Evolutionary conservation across 495 filamentous ascomycete genomes (phyloP), one percentile per base, ranked within the genome.

Genomic region (Letharia columbiana): DNA sequence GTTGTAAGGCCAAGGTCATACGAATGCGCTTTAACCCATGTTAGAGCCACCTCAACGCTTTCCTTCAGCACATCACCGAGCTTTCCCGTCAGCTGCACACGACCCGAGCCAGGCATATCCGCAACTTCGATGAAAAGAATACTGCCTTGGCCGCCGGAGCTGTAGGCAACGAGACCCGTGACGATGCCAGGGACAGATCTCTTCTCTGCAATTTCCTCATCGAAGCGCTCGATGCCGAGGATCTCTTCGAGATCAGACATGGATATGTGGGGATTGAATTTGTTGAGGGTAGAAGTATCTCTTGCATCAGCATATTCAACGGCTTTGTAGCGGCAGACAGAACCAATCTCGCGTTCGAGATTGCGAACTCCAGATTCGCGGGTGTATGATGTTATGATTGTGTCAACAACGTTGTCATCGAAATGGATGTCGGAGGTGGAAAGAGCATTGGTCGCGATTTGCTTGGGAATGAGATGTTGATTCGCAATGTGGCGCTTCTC

Each of bases 91-190:
- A 98, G 85, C 77, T 97, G 93, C 58, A 99, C 89, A 58, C 89
- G 87, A 42, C 94, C 94, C 62, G 82, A 89, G 41, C 94, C 94
- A 17, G 94, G 94, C 93, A 98, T 97, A 73, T 96, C 91, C 41
- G 92, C 91, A 39, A 96, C 89, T 77, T 99, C 94, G 72, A 99
- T 98, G 80, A 99, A 99, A 60, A 99, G 80, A 72, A 99, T 99
- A 72, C 90, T 92, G 56, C 94, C 94, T 76, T 96, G 91, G 54
- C 91, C 91, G 59, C 95, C 94, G 31, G 87, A 90, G 68, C 86
- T 90, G 79, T 96, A 98, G n/a, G 95, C 95, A 28, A 98, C 94
- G 23, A 99, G 87, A 54, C 95, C 94, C 9, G 95, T 99, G 61
- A 99, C 94, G 62, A 99, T 90, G 66, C 94, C 94, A 28, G 95